Evolutionary conservation across 768 basidiomycete species (phyloP).

Genomic region (Daedaleopsis sinensis): DNA sequence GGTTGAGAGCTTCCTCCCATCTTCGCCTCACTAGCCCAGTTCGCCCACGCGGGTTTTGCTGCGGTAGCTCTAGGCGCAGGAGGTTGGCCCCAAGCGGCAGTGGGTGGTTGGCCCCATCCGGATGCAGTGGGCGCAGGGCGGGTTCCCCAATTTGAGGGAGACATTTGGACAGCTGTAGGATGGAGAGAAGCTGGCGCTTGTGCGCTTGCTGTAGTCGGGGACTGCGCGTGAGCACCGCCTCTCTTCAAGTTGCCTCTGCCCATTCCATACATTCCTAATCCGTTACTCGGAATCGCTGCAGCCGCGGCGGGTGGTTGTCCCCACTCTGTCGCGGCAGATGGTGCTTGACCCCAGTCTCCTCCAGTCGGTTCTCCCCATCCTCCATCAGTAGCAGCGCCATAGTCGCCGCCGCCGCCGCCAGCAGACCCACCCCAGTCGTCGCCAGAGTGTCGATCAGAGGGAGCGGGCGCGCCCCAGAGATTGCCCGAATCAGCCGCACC

Average conservation of each 20-base stretch:
- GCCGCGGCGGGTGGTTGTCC: conserved; percentile 2
- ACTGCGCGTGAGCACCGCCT: conserved; percentile 15
- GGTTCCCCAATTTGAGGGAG: conserved; percentile 10
- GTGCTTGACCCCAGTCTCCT: conserved; percentile 5
- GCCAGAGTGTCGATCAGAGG: not conserved
- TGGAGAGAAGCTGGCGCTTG: conserved; percentile 20
- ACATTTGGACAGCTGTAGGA: conserved; percentile 14
- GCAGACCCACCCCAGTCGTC: not conserved
- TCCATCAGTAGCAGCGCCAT: conserved; percentile 6
- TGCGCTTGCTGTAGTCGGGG: not conserved
- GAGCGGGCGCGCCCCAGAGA: conserved; percentile 5
- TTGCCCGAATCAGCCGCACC: not conserved
- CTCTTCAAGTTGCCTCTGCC: conserved; percentile 2
- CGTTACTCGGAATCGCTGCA: not conserved
- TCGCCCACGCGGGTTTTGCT: conserved; percentile 21
- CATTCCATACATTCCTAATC: not conserved
- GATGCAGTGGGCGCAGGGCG: not conserved
- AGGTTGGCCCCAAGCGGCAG: conserved; percentile 3
- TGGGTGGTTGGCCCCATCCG: conserved; percentile 8
- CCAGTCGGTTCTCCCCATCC: not conserved
- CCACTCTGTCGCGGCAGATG: not conserved
- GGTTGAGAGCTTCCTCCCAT: conserved; percentile 19
- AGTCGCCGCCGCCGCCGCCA: not conserved
- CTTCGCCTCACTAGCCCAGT: conserved; percentile 21
- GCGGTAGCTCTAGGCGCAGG: conserved; percentile 6